Evolutionary conservation across 2,329 filamentous ascomycete genomes (phyloP).

Genomic region (Claviceps spartinae): DNA sequence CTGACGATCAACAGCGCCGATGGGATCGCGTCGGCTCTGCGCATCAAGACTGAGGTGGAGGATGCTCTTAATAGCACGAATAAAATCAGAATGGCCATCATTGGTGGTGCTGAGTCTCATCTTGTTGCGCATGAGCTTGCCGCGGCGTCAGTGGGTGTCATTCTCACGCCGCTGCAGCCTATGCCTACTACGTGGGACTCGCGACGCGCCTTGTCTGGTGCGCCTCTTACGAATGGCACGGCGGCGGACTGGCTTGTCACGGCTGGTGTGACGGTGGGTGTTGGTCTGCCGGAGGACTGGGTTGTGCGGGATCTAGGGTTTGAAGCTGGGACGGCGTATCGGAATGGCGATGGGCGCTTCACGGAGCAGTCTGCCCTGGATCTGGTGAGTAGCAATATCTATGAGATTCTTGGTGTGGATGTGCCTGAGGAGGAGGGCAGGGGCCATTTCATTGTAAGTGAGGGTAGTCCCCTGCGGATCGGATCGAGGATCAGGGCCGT

Average conservation of each 20-base stretch:
- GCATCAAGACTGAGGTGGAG: conserved; percentile 44
- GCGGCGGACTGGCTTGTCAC: conserved; percentile 42
- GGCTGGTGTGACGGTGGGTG: conserved; percentile 43
- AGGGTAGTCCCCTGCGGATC: conserved; percentile 49
- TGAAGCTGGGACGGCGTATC: conserved; percentile 44
- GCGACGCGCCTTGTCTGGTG: conserved; percentile 47
- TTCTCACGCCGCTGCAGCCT: conserved; percentile 45
- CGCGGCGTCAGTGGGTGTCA: conserved; percentile 40
- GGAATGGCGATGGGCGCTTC: conserved; percentile 41
- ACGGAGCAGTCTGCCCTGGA: conserved; percentile 40
- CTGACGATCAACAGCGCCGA: conserved; percentile 50
- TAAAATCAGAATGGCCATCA: conserved; percentile 39
- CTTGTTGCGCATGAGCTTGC: conserved; percentile 46
- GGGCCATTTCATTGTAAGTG: conserved; percentile 46
- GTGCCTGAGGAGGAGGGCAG: conserved; percentile 13
- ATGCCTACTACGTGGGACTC: conserved; percentile 46
- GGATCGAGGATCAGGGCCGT: conserved; percentile 41
- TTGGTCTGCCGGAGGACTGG: conserved; percentile 50
- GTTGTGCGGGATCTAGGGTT: conserved; percentile 45
- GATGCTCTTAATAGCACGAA: conserved; percentile 15
- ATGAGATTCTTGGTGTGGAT: conserved; percentile 40
- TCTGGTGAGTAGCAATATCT: conserved; percentile 43
- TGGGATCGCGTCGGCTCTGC: conserved; percentile 44
- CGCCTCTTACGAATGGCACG: conserved; percentile 53
- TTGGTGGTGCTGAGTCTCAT: conserved; percentile 50